Base-by-base conservation (phyloP, 768 basidiomycete species). In the Lyophyllum shimeji region DNA sequence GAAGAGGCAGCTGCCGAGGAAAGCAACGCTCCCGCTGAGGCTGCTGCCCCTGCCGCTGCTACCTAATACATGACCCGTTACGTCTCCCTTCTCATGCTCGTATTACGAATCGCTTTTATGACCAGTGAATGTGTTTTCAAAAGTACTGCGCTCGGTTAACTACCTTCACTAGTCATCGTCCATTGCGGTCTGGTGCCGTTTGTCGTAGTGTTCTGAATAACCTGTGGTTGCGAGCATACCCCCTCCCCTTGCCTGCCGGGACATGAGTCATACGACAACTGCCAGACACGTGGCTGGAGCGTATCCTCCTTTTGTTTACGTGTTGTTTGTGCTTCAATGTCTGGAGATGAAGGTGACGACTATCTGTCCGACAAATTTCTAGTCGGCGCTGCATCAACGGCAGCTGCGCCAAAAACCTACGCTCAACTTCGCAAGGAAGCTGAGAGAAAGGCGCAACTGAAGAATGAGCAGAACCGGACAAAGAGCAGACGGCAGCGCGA, bases 351-450 rank as follows among this genome's bases (percentile, higher is more conserved):
- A 51, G 60, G 58, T 64, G 90, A 90, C 62, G 89, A 94, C 74
- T 95, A 94, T 66, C 81, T 95, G 49, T 93, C 91, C 29, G 90
- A 93, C 76, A 93, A 91, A 66, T 94, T 93, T 70, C 78, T 94
- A 3, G 61, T 76, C 46, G 76, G 77, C 0, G 48, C 74, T n/a
- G 55, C 66, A 18, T 29, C 76, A 7, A 62, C 77, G 6, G 62
- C 74, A 1, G 53, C 70, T 2, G 65, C 73, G 49, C 74, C 84
- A 8, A 82, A 81, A 60, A 89, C 90, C 0, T 95, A 95, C 63
- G 73, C 77, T 15, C 82, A 90, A 62, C 75, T 82, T 45, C 85
- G 92, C 12, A 87, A 85, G 66, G 83, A 90, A 55, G 84, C 84
- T 1, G 64, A 81, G 53, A 81, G 76, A 56, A 76, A 78, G 31